Base-by-base conservation (phyloP, 2,329 filamentous ascomycete genomes). In the Trichoderma oligosporum region DNA sequence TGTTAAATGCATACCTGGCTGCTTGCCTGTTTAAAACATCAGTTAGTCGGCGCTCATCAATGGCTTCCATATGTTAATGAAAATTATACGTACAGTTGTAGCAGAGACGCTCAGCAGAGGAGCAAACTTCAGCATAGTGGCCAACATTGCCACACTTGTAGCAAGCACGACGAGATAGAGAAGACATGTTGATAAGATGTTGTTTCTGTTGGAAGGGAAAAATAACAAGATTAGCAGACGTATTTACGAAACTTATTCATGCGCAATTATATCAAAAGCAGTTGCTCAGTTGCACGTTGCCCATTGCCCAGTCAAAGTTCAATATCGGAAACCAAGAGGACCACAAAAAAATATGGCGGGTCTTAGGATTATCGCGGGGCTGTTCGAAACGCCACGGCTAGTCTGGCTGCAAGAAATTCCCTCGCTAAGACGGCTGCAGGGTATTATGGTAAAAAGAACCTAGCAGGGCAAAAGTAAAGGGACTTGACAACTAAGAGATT, bases 91-190 rank as follows among this genome's bases (percentile, higher is more conserved):
- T 81, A 92, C 94, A 99, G 82, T 99, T 99, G 81, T 99, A 99
- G 87, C 94, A 99, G 70, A 99, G 88, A 71, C 94, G 90, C 83
- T 99, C 93, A 60, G 92, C 89, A 60, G 93, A 97, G 61, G 93
- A 94, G 88, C 94, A 99, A 66, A 96, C 92, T 83, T 97, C 92
- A 71, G 79, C 80, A 64, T 84, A 86, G 74, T 91, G 88, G 74
- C 88, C 88, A 73, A 91, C 87, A 69, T 91, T 91, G 78, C 88
- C 88, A 77, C 84, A 87, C 75, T 87, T 89, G 81, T 89, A 89
- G 82, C 88, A 92, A 67, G 88, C 88, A 76, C 88, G 87, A 75
- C 88, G 87, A 71, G 87, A 89, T 67, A 91, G 82, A 61, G 86
- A 88, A 77, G 88, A 88, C 88, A 91, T 92, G 66, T 70, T 78